A percentile compares a stretch with the other conserved stretches of the same genome.
Conservation (phyloP, 306 rosid genomes). For the Phaseolus lunatus region DNA sequence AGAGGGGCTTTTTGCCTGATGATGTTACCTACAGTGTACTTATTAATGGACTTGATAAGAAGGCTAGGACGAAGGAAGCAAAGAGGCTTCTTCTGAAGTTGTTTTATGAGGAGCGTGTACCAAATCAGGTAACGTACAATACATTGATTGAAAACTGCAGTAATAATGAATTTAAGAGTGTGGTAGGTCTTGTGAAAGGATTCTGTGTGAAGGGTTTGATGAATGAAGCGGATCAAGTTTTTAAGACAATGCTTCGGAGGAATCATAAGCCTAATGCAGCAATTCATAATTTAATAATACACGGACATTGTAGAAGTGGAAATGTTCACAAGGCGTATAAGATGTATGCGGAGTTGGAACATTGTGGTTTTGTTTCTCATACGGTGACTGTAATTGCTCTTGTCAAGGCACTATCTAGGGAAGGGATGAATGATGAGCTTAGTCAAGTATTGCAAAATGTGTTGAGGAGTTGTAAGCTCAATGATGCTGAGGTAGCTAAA, state of each 20-base stretch:
- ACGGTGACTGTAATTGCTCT: slow-evolving; percentile 73
- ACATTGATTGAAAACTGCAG: slow-evolving; percentile 81
- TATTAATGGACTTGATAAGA: slow-evolving; percentile 86
- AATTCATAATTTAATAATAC: slow-evolving; percentile 73
- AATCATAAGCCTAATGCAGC: slow-evolving; percentile 66
- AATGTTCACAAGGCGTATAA: slow-evolving; percentile 68
- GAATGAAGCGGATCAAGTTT: slow-evolving; percentile 82
- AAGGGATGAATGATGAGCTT: slow-evolving; percentile 72
- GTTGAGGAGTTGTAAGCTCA: slow-evolving; percentile 66
- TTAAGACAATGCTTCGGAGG: slow-evolving; percentile 67
- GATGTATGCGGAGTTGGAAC: slow-evolving; percentile 72
- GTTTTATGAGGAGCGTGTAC: slow-evolving; percentile 75
- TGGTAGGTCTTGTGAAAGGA: slow-evolving; percentile 81
- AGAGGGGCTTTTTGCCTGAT: slow-evolving; percentile 81
- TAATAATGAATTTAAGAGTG: slow-evolving; percentile 68
- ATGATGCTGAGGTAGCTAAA: slow-evolving; percentile 78
- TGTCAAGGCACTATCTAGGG: slow-evolving; percentile 63
- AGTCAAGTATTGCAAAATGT: slow-evolving; percentile 61
- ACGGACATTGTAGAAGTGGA: slow-evolving; percentile 82
- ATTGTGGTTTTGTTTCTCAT: slow-evolving; percentile 72
- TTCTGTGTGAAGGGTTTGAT: slow-evolving; percentile 92
- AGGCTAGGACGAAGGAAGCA: slow-evolving; percentile 85
- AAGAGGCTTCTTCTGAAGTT: slow-evolving; percentile 87
- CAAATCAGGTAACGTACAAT: slow-evolving; percentile 69
- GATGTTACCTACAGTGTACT: slow-evolving; percentile 88